These are phyloP conservation scores for Lentinula novae-zelandiae DNA, from an alignment of 1,284 basidiomycete genomes.

Conservation along the genomic window DNA sequence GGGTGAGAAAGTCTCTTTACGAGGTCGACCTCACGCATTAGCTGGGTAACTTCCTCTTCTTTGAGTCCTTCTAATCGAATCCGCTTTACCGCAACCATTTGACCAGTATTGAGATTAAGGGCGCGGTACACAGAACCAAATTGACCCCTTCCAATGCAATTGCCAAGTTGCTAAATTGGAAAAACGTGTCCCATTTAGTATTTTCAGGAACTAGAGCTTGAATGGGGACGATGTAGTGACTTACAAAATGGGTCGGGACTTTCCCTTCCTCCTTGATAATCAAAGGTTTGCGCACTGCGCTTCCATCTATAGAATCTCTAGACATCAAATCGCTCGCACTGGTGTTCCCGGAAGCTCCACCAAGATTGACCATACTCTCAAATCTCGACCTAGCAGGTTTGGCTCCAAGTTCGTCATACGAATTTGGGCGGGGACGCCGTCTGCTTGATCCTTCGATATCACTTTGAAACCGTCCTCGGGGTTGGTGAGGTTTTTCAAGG, in stretches of 20 bases:
- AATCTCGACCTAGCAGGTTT: conserved; percentile 52
- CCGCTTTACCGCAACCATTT: conserved; percentile 94
- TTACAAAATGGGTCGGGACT: conserved; percentile 78
- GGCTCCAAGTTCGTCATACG: conserved; percentile 62
- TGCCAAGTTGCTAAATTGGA: conserved; percentile 77
- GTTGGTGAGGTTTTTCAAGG: conserved; percentile 41
- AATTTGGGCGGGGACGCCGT: conserved; percentile 56
- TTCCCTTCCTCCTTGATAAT: conserved; percentile 82
- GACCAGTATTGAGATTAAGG: conserved; percentile 86
- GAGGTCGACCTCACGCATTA: conserved; percentile 90
- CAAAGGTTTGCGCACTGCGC: conserved; percentile 68
- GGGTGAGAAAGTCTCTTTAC: conserved; percentile 88
- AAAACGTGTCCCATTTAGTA: conserved; percentile 15
- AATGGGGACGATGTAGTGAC: conserved; percentile 28
- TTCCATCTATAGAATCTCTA: conserved; percentile 59
- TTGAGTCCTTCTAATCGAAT: conserved; percentile 84
- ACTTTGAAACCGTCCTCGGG: conserved; percentile 65
- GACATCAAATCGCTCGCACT: conserved; percentile 63
- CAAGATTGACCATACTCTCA: conserved; percentile 66
- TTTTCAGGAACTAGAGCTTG: conserved; percentile 1
- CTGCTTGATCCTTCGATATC: conserved; percentile 57
- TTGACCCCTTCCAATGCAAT: conserved; percentile 94
- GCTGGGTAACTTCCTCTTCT: conserved; percentile 80
- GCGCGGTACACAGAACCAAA: conserved; percentile 95
- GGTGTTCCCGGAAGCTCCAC: conserved; percentile 45